A percentile compares a stretch with the other conserved stretches of the same genome.
phyloP scores from a whole-genome alignment of 2,329 filamentous ascomycete species.

The Trichoderma simmonsii region DNA sequence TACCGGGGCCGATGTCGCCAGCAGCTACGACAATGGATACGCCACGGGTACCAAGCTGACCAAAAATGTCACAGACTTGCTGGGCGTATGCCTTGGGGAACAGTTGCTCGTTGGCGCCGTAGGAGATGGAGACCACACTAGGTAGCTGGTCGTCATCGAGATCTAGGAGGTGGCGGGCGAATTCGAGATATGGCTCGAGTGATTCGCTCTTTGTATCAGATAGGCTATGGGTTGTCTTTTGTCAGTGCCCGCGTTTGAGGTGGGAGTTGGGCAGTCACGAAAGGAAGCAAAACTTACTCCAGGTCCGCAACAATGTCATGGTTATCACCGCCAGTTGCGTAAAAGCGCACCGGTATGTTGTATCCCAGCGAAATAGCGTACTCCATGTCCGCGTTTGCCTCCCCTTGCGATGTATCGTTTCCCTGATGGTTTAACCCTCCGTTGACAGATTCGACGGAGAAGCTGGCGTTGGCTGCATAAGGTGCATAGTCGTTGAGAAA shows the following conservation, averaged over 20 bases:
- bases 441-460: slow-evolving; percentile 56
- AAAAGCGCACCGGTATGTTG: slow-evolving; percentile 34
- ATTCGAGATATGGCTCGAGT: slow-evolving; percentile 66
- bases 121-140: slow-evolving; percentile 65
- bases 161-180: slow-evolving; percentile 57
- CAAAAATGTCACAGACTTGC: slow-evolving; percentile 54
- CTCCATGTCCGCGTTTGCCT: slow-evolving; percentile 40
- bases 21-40: slow-evolving; percentile 64
- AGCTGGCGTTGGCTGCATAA: slow-evolving; percentile 49
- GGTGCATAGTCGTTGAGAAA: slow-evolving; percentile 56
- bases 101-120: slow-evolving; percentile 65
- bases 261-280: background rate
- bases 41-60: slow-evolving; percentile 62
- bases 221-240: slow-evolving; percentile 1
- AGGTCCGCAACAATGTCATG: slow-evolving; percentile 33
- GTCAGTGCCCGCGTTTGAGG: background rate
- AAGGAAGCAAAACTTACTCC: slow-evolving; percentile 29
- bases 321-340: slow-evolving; percentile 32
- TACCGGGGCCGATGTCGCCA: slow-evolving; percentile 51
- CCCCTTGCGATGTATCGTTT: slow-evolving; percentile 28
- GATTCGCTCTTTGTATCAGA: slow-evolving; percentile 14
- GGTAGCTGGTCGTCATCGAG: slow-evolving; percentile 55
- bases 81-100: slow-evolving; percentile 57
- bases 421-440: slow-evolving; percentile 52
- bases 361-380: slow-evolving; percentile 35